Conservation (phyloP, 1,139 yeast genomes). For the Saccharomyces pastorianus region DNA sequence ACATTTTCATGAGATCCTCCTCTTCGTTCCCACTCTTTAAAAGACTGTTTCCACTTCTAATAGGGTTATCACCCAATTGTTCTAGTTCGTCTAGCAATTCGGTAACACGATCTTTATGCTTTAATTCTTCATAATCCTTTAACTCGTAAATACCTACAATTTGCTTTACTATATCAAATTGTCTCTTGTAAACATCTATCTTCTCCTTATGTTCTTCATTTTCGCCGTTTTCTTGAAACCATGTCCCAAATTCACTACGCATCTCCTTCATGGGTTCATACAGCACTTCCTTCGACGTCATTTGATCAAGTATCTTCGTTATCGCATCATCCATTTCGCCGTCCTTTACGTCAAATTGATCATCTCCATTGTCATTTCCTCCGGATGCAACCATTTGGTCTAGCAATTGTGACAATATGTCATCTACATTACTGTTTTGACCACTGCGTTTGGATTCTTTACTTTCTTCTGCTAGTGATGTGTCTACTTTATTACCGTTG, state of each 20-base stretch:
- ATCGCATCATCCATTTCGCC: slow-evolving; percentile 54
- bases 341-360: slow-evolving; percentile 42
- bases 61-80: slow-evolving; percentile 84
- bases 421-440: slow-evolving; percentile 40
- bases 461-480: slow-evolving; percentile 43
- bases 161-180: slow-evolving; percentile 45
- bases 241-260: slow-evolving; percentile 46
- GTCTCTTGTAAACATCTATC: slow-evolving; percentile 44
- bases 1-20: slow-evolving; percentile 21
- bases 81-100: slow-evolving; percentile 60
- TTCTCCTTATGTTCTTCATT: slow-evolving; percentile 42
- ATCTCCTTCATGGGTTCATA: slow-evolving; percentile 86
- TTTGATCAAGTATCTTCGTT: slow-evolving; percentile 71
- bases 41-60: slow-evolving; percentile 33
- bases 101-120: slow-evolving; percentile 48
- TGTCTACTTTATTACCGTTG: slow-evolving; percentile 60
- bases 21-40: slow-evolving; percentile 34
- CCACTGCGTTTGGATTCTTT: slow-evolving; percentile 17
- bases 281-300: slow-evolving; percentile 77
- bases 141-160: slow-evolving; percentile 53
- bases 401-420: slow-evolving; percentile 47
- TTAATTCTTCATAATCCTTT: slow-evolving; percentile 45
- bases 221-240: slow-evolving; percentile 37
- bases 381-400: slow-evolving; percentile 35
- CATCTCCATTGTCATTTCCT: slow-evolving; percentile 31